Evolutionary conservation across 495 filamentous ascomycete species (phyloP).

Genomic region (Neurospora sp.): DNA sequence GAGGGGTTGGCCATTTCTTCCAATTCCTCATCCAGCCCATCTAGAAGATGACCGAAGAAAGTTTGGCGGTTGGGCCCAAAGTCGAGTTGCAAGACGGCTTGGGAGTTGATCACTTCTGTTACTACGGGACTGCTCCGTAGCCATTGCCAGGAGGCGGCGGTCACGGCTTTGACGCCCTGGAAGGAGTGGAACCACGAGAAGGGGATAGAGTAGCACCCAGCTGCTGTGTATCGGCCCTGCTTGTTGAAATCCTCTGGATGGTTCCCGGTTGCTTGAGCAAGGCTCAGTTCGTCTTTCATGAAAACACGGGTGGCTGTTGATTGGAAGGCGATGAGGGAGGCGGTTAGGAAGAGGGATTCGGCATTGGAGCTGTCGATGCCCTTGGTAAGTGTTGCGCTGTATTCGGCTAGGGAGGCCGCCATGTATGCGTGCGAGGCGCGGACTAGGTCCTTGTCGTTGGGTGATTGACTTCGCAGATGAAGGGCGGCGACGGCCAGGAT

Average conservation of each 20-base stretch:
- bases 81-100: constrained; percentile 40
- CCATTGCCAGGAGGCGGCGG: constrained; percentile 42
- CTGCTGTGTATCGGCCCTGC: background rate
- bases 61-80: constrained; percentile 26
- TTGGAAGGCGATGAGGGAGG: constrained; percentile 47
- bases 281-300: constrained; percentile 30
- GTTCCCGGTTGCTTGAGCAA: constrained; percentile 3
- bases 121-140: constrained; percentile 38
- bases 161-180: constrained; percentile 46
- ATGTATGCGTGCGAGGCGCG: constrained; percentile 47
- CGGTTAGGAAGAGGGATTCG: constrained; percentile 44
- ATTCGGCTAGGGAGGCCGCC: constrained; percentile 45
- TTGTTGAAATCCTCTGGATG: background rate
- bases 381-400: constrained; percentile 36
- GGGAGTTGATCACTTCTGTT: constrained; percentile 44
- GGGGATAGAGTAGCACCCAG: constrained; percentile 35
- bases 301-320: constrained; percentile 45
- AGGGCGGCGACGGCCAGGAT: constrained; percentile 47
- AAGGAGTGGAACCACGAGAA: constrained; percentile 50
- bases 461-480: constrained; percentile 37
- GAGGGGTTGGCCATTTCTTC: constrained; percentile 12
- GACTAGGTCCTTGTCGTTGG: constrained; percentile 40
- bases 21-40: constrained; percentile 40
- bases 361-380: constrained; percentile 42
- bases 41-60: constrained; percentile 43